Base-by-base conservation (phyloP, 148 eudicot species). In the Rhododendron vialii region DNA sequence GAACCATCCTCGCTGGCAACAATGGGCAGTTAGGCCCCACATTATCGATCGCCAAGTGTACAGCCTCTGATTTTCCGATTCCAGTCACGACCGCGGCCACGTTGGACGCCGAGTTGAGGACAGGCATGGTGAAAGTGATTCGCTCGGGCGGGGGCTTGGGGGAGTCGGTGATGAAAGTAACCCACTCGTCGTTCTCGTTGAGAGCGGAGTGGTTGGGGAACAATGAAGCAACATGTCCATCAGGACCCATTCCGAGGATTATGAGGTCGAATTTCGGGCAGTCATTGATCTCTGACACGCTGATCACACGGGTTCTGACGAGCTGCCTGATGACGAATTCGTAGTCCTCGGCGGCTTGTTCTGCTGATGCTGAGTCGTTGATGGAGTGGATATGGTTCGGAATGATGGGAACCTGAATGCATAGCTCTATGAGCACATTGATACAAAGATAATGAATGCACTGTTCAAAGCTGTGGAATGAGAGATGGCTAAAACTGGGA, bases 231-330 rank as follows among this genome's bases (percentile, higher is more conserved):
- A 96, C 91, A 53, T 95, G 99, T n/a, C 99, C 99, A 76, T 96
- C 98, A 0, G 95, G 89, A 6, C 99, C 98, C 98, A 95, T 91
- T 7, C 93, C 98, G 4, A 95, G 98, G 88, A 96, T 92, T 83
- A 95, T 87, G 81, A 96, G 96, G 88, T 96, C 99, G 47, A 95
- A 95, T 87, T 95, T 96, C 47, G 98, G 98, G 87, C 98, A 95
- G 89, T 96, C 99, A 45, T 88, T 88, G 88, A 88, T 87, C 80
- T 93, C 94, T 20, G 96, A 95, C 30, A 90, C 98, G 11, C 88
- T 88, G 90, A 96, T 91, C 8, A 93, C 86, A 1, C 97, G 96
- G 26, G 94, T 92, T 87, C 90, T 95, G 22, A 94, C 98, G 15
- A 92, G 95, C 86, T 95, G 99, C n/a, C 98, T 86, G 91, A 96